Base-by-base conservation (phyloP, 106 monocot species). In the Posidonia australis region DNA sequence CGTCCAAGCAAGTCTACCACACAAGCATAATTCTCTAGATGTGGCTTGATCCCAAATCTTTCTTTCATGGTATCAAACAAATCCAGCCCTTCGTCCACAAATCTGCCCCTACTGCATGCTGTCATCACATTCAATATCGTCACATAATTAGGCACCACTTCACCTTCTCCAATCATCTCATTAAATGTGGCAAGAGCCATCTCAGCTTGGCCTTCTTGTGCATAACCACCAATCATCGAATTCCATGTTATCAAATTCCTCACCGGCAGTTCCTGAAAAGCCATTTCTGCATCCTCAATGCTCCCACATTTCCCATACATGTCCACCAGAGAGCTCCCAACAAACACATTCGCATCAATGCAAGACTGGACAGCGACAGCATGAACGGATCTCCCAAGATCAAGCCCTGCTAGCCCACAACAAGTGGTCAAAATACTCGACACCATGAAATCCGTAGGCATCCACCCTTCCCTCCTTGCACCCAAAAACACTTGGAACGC, bases 301-400 rank as follows among this genome's bases (percentile, higher is more conserved):
- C 81, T 77, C 47, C 94, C 89, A 31, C 94, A 94, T 54, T 86
- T 94, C 9, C 86, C 86, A 46, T 94, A 94, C 94, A 94, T 89
- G 62, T 94, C 86, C 1, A 90, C 84, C 5, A 86, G 65, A 0
- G 94, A 72, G 51, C 77, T 79, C 12, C 83, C 89, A 1, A 93
- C 93, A 53, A 89, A 89, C 26, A 93, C 61, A 61, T 82, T 93
- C 1, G 48, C 20, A 42, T 82, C 77, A 24, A 81, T 63, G 46
- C 89, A 81, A 13, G 89, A 75, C 24, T 79, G 62, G 12, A 89
- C 62, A 5, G 83, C 80, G 18, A 76, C 76, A 1, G 76, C 83
- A 56, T 93, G 89, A 17, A 93, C 46, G 5, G 83, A 83, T 13
- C 83, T 73, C 9, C 93, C 93, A 24, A 93, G 86, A 47, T 93